Percentiles rank a stretch among this genome's conserved stretches.
phyloP scores from a whole-genome alignment of 495 filamentous ascomycete species.

The Lasiosphaeriaceae sp. region DNA sequence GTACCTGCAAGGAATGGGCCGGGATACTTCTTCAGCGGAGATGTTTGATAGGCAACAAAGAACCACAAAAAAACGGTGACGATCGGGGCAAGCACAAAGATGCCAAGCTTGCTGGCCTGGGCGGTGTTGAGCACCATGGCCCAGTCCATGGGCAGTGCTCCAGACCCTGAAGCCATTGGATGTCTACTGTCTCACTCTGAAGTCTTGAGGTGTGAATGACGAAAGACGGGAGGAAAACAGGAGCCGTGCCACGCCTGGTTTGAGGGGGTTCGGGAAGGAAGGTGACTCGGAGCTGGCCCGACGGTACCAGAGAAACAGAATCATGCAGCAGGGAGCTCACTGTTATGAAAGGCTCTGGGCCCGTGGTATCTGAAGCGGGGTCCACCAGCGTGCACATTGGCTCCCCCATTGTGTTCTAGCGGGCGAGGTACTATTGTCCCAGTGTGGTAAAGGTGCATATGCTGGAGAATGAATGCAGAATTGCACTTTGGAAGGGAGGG shows the following conservation, averaged over 20 bases:
- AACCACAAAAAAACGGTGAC: conserved; percentile 22
- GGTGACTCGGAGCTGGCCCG: neutral
- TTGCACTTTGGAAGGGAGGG: too few relatives aligned
- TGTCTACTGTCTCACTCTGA: neutral
- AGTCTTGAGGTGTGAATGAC: neutral
- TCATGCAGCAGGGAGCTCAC: neutral
- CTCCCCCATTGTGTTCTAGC: neutral
- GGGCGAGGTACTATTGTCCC: neutral
- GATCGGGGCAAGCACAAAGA: conserved; percentile 3
- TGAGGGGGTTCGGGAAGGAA: neutral
- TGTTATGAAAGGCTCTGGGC: neutral
- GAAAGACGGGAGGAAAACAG: neutral
- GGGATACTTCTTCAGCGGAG: conserved; percentile 28
- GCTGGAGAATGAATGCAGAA: too few relatives aligned
- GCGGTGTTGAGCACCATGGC: neutral
- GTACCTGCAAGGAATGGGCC: conserved; percentile 28
- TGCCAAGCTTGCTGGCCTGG: conserved; percentile 9
- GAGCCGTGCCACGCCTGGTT: neutral
- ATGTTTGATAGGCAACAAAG: conserved; percentile 20
- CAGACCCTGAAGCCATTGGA: neutral
- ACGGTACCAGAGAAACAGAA: neutral
- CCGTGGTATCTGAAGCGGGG: neutral
- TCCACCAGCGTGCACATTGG: neutral
- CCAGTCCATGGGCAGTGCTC: neutral
- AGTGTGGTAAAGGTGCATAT: neutral